A percentile compares a stretch with the other conserved stretches of the same genome.
Evolutionary conservation across 352 stramenopile species (phyloP).

Genomic region (Peronospora belbahrii): DNA sequence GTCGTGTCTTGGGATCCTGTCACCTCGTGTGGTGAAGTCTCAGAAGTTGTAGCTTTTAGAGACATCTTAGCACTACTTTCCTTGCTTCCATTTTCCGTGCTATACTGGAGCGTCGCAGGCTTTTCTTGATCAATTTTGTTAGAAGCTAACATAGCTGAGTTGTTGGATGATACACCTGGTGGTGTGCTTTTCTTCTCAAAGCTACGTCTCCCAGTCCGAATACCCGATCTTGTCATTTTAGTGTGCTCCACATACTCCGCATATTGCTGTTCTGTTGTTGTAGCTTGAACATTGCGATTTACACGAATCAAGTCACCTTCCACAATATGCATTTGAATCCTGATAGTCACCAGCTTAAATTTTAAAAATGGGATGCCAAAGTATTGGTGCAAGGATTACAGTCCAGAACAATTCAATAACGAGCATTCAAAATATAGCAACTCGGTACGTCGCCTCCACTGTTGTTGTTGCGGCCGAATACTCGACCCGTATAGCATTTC

Average conservation of each 20-base stretch:
- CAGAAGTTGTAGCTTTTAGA: not conserved
- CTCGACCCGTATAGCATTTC: constrained; percentile 52
- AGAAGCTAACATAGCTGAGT: constrained; percentile 8
- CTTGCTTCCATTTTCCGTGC: constrained; percentile 13
- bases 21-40: not conserved
- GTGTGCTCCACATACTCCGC: constrained; percentile 69
- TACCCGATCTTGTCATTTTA: constrained; percentile 56
- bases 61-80: constrained; percentile 7
- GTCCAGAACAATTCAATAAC: constrained; percentile 74
- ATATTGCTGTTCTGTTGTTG: constrained; percentile 68
- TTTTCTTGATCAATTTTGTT: not conserved
- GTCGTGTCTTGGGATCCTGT: constrained; percentile 20
- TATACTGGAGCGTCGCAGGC: not conserved
- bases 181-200: constrained; percentile 9
- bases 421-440: constrained; percentile 83
- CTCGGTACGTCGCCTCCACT: constrained; percentile 43
- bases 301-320: constrained; percentile 61
- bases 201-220: constrained; percentile 51
- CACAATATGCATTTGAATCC: constrained; percentile 66
- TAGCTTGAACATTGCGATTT: constrained; percentile 66
- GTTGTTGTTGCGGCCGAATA: constrained; percentile 25
- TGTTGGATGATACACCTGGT: constrained; percentile 7
- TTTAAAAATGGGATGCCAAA: constrained; percentile 81
- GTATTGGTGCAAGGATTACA: constrained; percentile 81
- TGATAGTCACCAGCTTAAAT: constrained; percentile 67